Evolutionary conservation across 163 green algal species (phyloP), one percentile per base, ranked within the genome.

Genomic region (Trebouxiophyceae sp.): DNA sequence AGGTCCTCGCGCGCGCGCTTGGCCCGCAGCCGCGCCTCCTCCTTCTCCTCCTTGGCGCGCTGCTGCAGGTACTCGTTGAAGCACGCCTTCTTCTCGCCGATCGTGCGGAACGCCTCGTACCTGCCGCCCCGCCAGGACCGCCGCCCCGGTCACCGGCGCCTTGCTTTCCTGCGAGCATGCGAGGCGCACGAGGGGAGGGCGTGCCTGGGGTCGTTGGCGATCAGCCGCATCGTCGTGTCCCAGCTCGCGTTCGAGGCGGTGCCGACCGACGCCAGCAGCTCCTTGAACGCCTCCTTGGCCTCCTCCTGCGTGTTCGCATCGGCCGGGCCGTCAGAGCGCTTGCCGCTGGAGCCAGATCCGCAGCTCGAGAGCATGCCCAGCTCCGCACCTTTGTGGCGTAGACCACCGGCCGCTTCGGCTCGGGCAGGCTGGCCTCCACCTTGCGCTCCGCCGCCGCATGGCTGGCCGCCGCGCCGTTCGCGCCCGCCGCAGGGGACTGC

Each of bases 11-110:
- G 58, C 19, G 45, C 33, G 28, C 79, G 60, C 62, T 84, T 77
- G 16, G 69, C 31, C 57, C 58, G 58, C 56, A 60, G 27, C 22
- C 75, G 65, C 47, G 77, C 69, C 74, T 88, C 81, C 54, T 86
- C 69, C 50, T 80, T 66, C 69, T 89, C 77, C 60, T 81, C 73
- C 46, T 86, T 86, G 39, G 78, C 74, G 30, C 73, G 71, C 63
- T 78, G 61, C 78, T 87, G 75, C 57, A 86, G 67, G 65, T 88
- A 95, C 78, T 96, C 88, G 62, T 95, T 88, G 83, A 95, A 96
- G 54, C 70, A 77, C 33, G 77, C 66, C 82, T 93, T 90, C 74
- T 88, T 89, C 72, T 93, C 89, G 0, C 82, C 82, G 63, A 93
- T 74, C 2, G 82, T 77, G 73, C 89, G 90, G 16, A 96, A 71